Percentiles rank a stretch among this genome's conserved stretches.
Conservation (phyloP, 2,329 filamentous ascomycete genomes). For the Pleomassaria siparia region DNA sequence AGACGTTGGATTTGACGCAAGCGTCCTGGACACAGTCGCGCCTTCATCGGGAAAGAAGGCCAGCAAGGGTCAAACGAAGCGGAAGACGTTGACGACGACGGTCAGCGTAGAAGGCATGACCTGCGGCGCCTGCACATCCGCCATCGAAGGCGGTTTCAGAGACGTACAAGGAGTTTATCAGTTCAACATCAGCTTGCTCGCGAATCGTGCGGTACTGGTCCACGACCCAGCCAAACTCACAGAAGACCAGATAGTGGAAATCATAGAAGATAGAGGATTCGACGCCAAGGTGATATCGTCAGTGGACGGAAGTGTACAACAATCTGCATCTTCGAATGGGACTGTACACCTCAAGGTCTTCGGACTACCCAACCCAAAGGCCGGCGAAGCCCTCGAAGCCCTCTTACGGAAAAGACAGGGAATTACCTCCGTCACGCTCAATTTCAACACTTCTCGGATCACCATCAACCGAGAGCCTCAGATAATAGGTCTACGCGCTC, state of each 20-base stretch:
- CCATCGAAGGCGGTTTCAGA: slow-evolving; percentile 80
- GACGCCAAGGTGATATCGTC: slow-evolving; percentile 82
- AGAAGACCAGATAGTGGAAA: slow-evolving; percentile 73
- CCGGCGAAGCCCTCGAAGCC: slow-evolving; percentile 72
- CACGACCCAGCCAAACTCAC: slow-evolving; percentile 75
- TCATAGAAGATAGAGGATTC: slow-evolving; percentile 88
- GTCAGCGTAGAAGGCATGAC: slow-evolving; percentile 96
- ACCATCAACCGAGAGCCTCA: slow-evolving; percentile 72
- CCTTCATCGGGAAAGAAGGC: slow-evolving; percentile 36
- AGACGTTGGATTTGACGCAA: slow-evolving; percentile 76
- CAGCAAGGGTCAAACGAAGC: slow-evolving; percentile 44
- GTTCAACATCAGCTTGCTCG: slow-evolving; percentile 93
- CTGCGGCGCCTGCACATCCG: slow-evolving; percentile 92
- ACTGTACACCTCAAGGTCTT: slow-evolving; percentile 81
- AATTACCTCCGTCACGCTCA: slow-evolving; percentile 72
- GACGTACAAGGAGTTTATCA: slow-evolving; percentile 75
- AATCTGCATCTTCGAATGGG: slow-evolving; percentile 58
- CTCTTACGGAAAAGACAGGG: slow-evolving; percentile 67
- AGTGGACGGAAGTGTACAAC: slow-evolving; percentile 57
- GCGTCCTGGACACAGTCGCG: slow-evolving; percentile 70
- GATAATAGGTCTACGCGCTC: slow-evolving; percentile 73
- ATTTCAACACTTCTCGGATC: slow-evolving; percentile 71
- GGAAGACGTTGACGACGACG: slow-evolving; percentile 68
- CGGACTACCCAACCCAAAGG: slow-evolving; percentile 70
- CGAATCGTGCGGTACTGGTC: slow-evolving; percentile 84